Evolutionary conservation across 805 yeast genomes (phyloP).

Genomic region (Saccharomyces mikatae): DNA sequence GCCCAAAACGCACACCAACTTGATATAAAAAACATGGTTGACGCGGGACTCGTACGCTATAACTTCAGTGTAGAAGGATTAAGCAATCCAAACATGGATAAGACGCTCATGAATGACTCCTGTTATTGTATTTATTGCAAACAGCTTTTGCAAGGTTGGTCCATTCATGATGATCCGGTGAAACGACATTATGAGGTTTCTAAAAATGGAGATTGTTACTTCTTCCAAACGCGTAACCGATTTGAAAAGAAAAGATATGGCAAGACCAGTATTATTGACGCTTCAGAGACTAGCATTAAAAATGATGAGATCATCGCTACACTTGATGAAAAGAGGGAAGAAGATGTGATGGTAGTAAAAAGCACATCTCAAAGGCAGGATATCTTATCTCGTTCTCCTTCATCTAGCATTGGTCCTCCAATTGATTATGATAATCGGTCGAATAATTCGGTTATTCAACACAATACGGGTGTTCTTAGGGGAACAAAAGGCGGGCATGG

Average conservation of each 20-base stretch:
- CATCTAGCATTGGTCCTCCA: not conserved
- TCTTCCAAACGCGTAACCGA: conserved; percentile 9
- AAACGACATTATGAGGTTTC: conserved; percentile 36
- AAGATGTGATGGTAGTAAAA: not conserved
- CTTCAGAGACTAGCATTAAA: not conserved
- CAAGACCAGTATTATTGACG: not conserved
- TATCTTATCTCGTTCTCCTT: not conserved
- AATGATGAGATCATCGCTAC: not conserved
- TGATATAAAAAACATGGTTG: conserved; percentile 34
- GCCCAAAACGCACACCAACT: conserved; percentile 7
- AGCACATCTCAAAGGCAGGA: not conserved
- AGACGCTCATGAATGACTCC: conserved; percentile 32
- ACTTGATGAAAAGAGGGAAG: not conserved
- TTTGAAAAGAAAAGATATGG: not conserved
- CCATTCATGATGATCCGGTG: conserved; percentile 41
- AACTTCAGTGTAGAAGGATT: conserved; percentile 40
- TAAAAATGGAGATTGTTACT: conserved; percentile 19
- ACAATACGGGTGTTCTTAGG: not conserved
- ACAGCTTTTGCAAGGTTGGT: conserved; percentile 53
- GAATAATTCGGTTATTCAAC: not conserved
- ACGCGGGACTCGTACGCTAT: conserved; percentile 46
- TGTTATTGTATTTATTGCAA: conserved; percentile 54
- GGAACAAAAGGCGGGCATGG: not conserved
- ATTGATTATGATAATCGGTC: not conserved
- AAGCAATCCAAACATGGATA: conserved; percentile 21